Evolutionary conservation across 1,139 yeast species (phyloP), one percentile per base, ranked within the genome.

Genomic region (Debaryomyces coudertii): DNA sequence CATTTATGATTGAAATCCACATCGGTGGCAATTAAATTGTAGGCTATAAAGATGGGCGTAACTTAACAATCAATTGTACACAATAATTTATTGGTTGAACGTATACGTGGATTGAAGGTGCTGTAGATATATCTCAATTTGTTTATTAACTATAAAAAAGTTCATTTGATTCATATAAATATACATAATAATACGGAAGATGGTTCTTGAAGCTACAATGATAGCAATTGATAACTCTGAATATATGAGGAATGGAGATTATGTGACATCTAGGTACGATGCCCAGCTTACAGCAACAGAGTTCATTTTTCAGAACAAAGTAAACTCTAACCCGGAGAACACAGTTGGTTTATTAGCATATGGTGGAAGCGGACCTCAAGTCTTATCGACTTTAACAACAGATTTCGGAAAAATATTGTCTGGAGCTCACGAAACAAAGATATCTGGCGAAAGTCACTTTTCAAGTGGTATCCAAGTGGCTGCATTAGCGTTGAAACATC

Each of bases 181-280:
- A 37, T 27, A 38, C 4, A 36, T 36, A 36, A 25, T 24, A 36
- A 9, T 14, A 25, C 9, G 2, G 28, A 38, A 53, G 43, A 90
- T 90, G 97, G 97, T 86, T 54, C 82, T 92, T 61, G 98, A 93
- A 71, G 98, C 99, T 53, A 88, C 97, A 15, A 92, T 93, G 89
- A 82, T 93, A 54, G 90, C 90, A 58, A 82, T 93, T 61, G 99
- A 95, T 72, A 92, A 90, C 77, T 90, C 97, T 49, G 99, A 95
- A 71, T 93, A 79, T 67, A 88, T 92, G 82, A 80, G 99, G 61
- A 93, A 93, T 64, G 99, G 98, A 35, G 99, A 95, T 66, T 95
- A 85, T 62, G 78, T 90, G 40, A 84, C 96, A 24, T 85, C 95
- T 20, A 80, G 99, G 60, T 92, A 86, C 63, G 96, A 87, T 51